Base-by-base conservation (phyloP, 352 stramenopile species). In the Phytopythium mirpurense region DNA sequence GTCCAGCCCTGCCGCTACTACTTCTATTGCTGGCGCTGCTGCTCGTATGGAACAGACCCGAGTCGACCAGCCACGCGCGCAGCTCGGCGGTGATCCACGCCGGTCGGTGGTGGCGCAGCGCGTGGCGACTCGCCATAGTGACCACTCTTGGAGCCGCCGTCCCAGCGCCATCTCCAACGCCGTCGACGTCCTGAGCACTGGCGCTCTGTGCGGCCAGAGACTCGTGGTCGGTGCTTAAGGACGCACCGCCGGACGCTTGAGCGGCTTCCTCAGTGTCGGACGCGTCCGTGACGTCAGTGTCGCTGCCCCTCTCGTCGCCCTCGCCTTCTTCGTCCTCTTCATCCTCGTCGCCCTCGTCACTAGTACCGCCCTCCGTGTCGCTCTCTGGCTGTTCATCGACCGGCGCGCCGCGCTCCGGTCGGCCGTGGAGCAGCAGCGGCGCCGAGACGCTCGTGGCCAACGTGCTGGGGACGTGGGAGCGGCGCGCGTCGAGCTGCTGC, bases 81-180 rank as follows among this genome's bases (percentile, higher is more conserved):
- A 87, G 61, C 54, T 86, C 75, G 0, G 74, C 66, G 5, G 74
- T 86, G 62, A 88, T 84, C 70, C 70, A 83, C 49, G 74, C 78
- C 18, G 75, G 68, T 31, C 74, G 72, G 61, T 85, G 73, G 47
- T 70, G 63, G n/a, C 65, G 56, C 35, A 62, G 60, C 29, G 19
- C 50, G 47, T 29, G 15, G 15, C 40, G 11, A 12, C 8, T 27
- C 9, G 42, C n/a, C 32, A 41, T 21, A n/a, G n/a, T n/a, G n/a
- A n/a, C n/a, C n/a, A n/a, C n/a, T n/a, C n/a, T n/a, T n/a, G n/a
- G n/a, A n/a, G n/a, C n/a, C n/a, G n/a, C n/a, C n/a, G n/a, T n/a
- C n/a, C n/a, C n/a, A n/a, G n/a, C n/a, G n/a, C n/a, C n/a, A n/a
- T n/a, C n/a, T n/a, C n/a, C n/a, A n/a, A n/a, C 18, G 35, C 24